phyloP scores from a whole-genome alignment of 257 asterid species.

The Solanum bulbocastanum region DNA sequence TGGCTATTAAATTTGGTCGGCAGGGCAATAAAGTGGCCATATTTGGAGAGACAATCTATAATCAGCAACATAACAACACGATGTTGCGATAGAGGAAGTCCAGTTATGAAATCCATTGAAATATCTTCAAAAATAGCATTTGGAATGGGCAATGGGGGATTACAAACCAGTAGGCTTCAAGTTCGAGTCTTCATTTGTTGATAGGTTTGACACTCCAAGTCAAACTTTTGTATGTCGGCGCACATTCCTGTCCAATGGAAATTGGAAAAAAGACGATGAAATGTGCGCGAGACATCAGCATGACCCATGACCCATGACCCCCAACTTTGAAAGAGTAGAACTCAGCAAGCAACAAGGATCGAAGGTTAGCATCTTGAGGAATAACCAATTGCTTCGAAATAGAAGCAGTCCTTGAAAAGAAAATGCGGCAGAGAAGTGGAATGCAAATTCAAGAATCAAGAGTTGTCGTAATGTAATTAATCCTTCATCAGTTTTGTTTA shows the following conservation, averaged over 20 bases:
- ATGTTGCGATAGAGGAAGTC: not conserved
- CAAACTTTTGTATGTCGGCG: not conserved
- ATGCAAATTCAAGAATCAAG: not conserved
- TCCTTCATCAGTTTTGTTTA: not conserved
- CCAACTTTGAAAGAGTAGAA: not conserved
- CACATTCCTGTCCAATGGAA: not conserved
- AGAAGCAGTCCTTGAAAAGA: not conserved
- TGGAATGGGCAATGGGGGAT: not conserved
- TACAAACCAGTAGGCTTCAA: not conserved
- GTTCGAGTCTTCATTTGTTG: not conserved
- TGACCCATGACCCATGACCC: not conserved
- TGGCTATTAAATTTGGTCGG: not conserved
- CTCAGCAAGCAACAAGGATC: not conserved
- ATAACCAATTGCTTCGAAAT: not conserved
- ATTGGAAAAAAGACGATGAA: not conserved
- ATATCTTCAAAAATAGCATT: not conserved
- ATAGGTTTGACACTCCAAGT: not conserved
- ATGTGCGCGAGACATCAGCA: not conserved
- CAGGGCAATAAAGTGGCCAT: not conserved
- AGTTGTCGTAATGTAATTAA: not conserved
- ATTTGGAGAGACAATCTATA: not conserved
- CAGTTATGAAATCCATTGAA: not conserved
- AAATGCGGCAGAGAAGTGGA: not conserved
- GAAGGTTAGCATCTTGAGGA: not conserved
- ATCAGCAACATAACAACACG: not conserved